phyloP scores from a whole-genome alignment of 1,139 yeast genomes.

The Geotrichum aggregatum region DNA sequence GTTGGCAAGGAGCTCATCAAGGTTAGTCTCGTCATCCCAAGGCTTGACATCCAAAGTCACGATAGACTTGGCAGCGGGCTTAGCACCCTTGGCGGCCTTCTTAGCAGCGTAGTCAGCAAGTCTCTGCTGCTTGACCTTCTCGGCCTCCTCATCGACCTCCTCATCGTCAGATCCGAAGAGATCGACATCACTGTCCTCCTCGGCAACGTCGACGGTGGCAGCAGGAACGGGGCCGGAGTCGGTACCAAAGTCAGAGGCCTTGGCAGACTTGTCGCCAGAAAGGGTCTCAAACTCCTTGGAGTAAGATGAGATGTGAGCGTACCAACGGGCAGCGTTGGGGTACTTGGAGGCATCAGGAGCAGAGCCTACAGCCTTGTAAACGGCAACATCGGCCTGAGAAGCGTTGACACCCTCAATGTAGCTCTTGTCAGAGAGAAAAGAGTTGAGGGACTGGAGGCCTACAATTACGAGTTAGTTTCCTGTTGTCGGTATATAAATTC shows the following conservation, averaged over 20 bases:
- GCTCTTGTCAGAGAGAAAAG: slow-evolving; percentile 84
- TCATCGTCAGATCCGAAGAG: slow-evolving; percentile 93
- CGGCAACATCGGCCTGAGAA: slow-evolving; percentile 93
- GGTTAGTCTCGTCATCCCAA: slow-evolving; percentile 98
- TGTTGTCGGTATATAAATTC: no score
- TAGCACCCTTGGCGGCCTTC: slow-evolving; percentile 96
- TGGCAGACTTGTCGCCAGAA: slow-evolving; percentile 39
- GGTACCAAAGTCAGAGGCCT: slow-evolving; percentile 39
- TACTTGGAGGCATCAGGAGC: slow-evolving; percentile 53
- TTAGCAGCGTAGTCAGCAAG: slow-evolving; percentile 95
- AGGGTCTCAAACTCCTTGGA: slow-evolving; percentile 66
- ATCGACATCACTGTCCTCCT: slow-evolving; percentile 86
- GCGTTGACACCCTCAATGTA: slow-evolving; percentile 72
- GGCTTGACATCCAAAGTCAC: slow-evolving; percentile 98
- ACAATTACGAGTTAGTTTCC: not conserved
- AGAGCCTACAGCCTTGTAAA: slow-evolving; percentile 84
- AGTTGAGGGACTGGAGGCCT: slow-evolving; percentile 80
- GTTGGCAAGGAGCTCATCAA: slow-evolving; percentile 79
- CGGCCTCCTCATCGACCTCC: slow-evolving; percentile 94
- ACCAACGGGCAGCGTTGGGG: slow-evolving; percentile 98
- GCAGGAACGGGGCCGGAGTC: slow-evolving; percentile 40
- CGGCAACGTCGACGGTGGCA: slow-evolving; percentile 61
- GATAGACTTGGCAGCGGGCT: slow-evolving; percentile 96
- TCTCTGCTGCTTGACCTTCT: slow-evolving; percentile 94
- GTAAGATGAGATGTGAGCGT: slow-evolving; percentile 93